Evolutionary conservation across 768 basidiomycete genomes (phyloP).

Genomic region (Gautieria morchelliformis): DNA sequence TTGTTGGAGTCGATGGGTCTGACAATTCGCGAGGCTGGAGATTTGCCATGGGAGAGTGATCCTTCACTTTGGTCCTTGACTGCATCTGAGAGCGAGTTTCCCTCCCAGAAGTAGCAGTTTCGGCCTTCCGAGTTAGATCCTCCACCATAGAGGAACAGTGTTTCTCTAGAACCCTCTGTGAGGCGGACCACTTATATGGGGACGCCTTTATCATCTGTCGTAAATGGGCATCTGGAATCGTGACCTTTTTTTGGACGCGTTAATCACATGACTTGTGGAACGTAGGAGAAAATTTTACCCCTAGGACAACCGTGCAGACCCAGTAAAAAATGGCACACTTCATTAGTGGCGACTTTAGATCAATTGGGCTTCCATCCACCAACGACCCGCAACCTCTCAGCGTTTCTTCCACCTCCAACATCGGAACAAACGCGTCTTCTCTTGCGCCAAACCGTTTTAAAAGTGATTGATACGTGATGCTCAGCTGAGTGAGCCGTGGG

Average conservation of each 20-base stretch:
- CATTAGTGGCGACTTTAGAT: background rate
- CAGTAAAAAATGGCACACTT: slow-evolving; percentile 4
- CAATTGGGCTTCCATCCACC: background rate
- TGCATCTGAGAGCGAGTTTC: background rate
- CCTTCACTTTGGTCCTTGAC: background rate
- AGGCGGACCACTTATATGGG: background rate
- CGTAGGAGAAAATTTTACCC: background rate
- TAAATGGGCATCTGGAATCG: background rate
- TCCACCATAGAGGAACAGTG: background rate
- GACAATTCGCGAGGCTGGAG: background rate
- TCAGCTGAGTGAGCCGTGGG: background rate
- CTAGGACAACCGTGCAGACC: slow-evolving; percentile 1
- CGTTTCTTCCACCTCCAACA: slow-evolving; percentile 6
- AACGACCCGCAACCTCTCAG: background rate
- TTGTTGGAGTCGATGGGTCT: too few species aligned
- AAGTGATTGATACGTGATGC: slow-evolving; percentile 1
- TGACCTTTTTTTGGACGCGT: background rate
- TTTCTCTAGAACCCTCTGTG: background rate
- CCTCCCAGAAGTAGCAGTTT: background rate
- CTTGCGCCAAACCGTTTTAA: background rate
- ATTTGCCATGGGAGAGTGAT: background rate
- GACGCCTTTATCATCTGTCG: background rate
- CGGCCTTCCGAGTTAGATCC: background rate
- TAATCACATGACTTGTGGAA: background rate
- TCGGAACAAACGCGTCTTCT: slow-evolving; percentile 4